Percentiles rank a stretch among this genome's conserved stretches.
These are phyloP conservation scores for Globisporangium barbulae DNA, from an alignment of 352 stramenopile genomes.

Conservation along the genomic window DNA sequence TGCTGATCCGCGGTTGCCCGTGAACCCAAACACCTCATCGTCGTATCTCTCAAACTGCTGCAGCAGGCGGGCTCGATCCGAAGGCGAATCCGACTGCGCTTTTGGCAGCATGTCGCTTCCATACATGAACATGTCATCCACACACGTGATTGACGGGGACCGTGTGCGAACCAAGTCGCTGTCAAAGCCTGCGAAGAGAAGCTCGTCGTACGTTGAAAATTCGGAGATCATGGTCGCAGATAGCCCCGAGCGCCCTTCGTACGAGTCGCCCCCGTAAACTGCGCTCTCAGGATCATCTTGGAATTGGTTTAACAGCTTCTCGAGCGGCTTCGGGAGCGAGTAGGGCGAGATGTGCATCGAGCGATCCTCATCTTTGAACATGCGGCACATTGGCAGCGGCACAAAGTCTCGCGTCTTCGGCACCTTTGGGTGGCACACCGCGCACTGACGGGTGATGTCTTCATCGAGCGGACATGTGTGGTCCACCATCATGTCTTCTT, in stretches of 20 bases:
- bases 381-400: conserved; percentile 69
- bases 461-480: conserved; percentile 66
- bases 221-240: conserved; percentile 35
- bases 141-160: conserved; percentile 49
- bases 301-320: conserved; percentile 54
- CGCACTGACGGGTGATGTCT: conserved; percentile 62
- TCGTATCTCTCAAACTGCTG: conserved; percentile 72
- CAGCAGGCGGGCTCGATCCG: conserved; percentile 37
- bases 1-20: conserved; percentile 13
- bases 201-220: conserved; percentile 44
- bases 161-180: conserved; percentile 65
- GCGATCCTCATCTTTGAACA: conserved; percentile 54
- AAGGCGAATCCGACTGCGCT: conserved; percentile 41
- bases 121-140: conserved; percentile 44
- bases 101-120: conserved; percentile 41
- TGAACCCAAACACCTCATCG: conserved; percentile 62
- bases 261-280: conserved; percentile 8
- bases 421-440: conserved; percentile 51
- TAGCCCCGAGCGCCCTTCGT: conserved; percentile 22
- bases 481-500: conserved; percentile 72
- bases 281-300: conserved; percentile 14
- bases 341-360: conserved; percentile 19
- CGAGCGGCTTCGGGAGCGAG: conserved; percentile 60
- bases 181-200: conserved; percentile 52
- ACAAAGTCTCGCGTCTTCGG: conserved; percentile 55